A percentile compares a stretch with the other conserved stretches of the same genome.
phyloP scores from a whole-genome alignment of 139 green algal species.

The Protoeuglena noctilucae region DNA sequence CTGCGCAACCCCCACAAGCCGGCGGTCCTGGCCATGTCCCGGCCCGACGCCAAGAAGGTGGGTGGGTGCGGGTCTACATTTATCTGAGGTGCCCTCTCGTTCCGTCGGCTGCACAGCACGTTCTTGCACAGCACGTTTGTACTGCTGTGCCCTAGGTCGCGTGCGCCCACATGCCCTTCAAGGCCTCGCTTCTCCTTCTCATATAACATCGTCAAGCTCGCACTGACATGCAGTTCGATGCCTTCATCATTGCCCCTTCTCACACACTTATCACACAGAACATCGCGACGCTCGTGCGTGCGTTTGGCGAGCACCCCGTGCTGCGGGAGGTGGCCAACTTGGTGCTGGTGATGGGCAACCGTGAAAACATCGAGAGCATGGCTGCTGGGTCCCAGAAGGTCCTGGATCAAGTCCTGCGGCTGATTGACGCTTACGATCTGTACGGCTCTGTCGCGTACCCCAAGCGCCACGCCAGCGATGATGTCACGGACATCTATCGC shows the following conservation, averaged over 20 bases:
- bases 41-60: constrained; percentile 92
- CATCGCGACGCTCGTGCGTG: constrained; percentile 66
- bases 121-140: no score
- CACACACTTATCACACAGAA: no score
- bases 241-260: no score
- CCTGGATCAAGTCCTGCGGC: constrained; percentile 65
- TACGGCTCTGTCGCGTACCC: constrained; percentile 77
- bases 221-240: no score
- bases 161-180: no score
- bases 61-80: no score
- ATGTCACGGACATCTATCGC: constrained; percentile 89
- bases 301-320: constrained; percentile 46
- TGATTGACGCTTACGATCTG: constrained; percentile 84
- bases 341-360: constrained; percentile 72
- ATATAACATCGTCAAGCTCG: no score
- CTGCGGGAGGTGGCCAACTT: constrained; percentile 82
- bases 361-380: constrained; percentile 20
- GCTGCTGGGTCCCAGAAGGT: constrained; percentile 30
- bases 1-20: constrained; percentile 82
- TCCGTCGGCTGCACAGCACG: no score
- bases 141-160: no score
- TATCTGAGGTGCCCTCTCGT: no score
- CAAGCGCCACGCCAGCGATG: constrained; percentile 70
- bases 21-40: constrained; percentile 78
- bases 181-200: no score